Evolutionary conservation across 176 grass and related monocot genomes (phyloP), one percentile per base, ranked within the genome.

Genomic region (Avena eriantha): DNA sequence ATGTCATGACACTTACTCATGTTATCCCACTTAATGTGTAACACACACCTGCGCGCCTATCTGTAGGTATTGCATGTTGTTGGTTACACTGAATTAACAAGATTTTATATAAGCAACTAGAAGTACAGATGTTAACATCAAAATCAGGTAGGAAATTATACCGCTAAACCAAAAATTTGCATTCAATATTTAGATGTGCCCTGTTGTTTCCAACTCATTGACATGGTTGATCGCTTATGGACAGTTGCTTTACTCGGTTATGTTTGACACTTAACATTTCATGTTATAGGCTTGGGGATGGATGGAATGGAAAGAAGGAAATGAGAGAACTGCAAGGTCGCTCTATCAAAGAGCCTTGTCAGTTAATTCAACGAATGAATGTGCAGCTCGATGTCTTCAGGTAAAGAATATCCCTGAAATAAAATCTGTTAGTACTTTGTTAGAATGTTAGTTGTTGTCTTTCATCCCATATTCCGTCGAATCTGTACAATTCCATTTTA

Each of bases 231-330:
- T 47, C 24, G 48, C 24, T 78, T 64, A 55, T 36, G 15, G 12
- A 73, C 8, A 51, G 46, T 34, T 18, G 15, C 65, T 36, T 77
- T 65, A 74, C 73, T 68, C 4, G 3, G 34, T 8, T 69, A 76
- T 74, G 23, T 75, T 54, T 54, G 18, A 74, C 68, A 29, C 41
- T 87, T 14, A 58, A 4, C 7, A 17, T 23, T 87, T 83, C 33
- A 43, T 67, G 29, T 73, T 95, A 21, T 83, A 98, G 96, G 92
- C 96, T 77, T 98, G 96, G 96, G 96, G 96, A 6, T 98, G 96
- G 96, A 96, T 98, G 96, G 96, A 98, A 72, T 98, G 96, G 96
- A 98, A 95, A 89, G 96, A 96, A 90, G 88, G 93, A 90, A 98
- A 98, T 60, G 86, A 85, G 7, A 91, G 83, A 88, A 92, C 88